Evolutionary conservation across 345 rosid genomes (phyloP).

Genomic region (Eucalyptus guilfoylei): DNA sequence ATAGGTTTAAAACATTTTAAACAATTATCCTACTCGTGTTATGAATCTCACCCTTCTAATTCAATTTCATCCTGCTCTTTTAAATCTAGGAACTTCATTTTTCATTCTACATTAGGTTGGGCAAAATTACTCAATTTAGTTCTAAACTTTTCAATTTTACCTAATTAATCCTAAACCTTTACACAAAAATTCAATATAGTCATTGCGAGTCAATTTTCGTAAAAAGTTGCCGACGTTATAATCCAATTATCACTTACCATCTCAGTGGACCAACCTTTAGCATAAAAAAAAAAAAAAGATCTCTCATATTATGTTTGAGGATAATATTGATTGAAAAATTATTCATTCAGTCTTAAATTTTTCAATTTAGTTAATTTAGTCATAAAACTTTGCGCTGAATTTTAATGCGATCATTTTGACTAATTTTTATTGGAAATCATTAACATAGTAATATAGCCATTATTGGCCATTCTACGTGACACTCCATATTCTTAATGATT

Average conservation of each 20-base stretch:
- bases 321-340: not conserved
- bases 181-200: not conserved
- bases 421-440: too few species aligned
- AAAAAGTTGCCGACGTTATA: accelerated
- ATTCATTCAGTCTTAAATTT: not conserved
- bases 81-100: not conserved
- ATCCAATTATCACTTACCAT: not conserved
- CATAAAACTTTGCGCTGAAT: accelerated
- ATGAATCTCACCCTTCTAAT: not conserved
- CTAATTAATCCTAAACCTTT: not conserved
- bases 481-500: not conserved
- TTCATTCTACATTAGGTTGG: not conserved
- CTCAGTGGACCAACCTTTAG: not conserved
- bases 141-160: not conserved
- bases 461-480: too few species aligned
- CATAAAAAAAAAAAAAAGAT: not conserved
- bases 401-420: not conserved
- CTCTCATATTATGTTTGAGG: not conserved
- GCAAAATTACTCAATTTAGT: not conserved
- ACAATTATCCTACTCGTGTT: not conserved
- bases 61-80: not conserved
- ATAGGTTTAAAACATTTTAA: not conserved
- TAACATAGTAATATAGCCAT: not conserved
- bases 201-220: accelerated
- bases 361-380: not conserved